These are phyloP conservation scores for Globisporangium iwayamae DNA, from an alignment of 352 stramenopile genomes.

Conservation along the genomic window DNA sequence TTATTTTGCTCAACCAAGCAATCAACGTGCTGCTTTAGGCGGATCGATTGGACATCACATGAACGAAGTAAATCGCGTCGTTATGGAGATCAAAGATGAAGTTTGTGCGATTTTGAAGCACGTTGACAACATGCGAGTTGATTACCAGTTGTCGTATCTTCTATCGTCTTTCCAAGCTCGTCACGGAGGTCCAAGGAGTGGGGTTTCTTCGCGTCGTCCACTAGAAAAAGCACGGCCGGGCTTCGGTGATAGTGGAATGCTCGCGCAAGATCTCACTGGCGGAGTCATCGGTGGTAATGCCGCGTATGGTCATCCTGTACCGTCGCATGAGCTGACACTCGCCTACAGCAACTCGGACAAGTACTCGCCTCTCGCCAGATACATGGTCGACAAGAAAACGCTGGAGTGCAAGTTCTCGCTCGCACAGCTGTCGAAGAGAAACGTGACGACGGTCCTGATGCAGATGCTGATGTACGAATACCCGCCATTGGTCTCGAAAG, in stretches of 20 bases:
- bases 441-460: conserved; percentile 60
- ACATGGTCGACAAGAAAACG: conserved; percentile 42
- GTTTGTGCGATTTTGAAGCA: conserved; percentile 58
- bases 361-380: conserved; percentile 42
- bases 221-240: conserved; percentile 5
- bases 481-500: conserved; percentile 62
- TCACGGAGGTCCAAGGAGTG: conserved; percentile 16
- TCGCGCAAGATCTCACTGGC: conserved; percentile 11
- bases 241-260: conserved; percentile 4
- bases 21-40: not conserved
- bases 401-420: conserved; percentile 68
- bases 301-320: conserved; percentile 11
- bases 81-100: conserved; percentile 79
- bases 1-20: not conserved
- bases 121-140: conserved; percentile 54
- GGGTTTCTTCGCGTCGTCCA: not conserved
- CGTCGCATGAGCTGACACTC: conserved; percentile 18
- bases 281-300: conserved; percentile 17
- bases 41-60: conserved; percentile 27
- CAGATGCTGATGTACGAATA: conserved; percentile 83
- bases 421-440: conserved; percentile 29
- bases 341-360: conserved; percentile 26
- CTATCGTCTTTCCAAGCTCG: conserved; percentile 39
- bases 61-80: conserved; percentile 39
- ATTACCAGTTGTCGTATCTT: conserved; percentile 63